Evolutionary conservation across 202 grass and related monocot genomes (phyloP).

Genomic region (Panicum virgatum): DNA sequence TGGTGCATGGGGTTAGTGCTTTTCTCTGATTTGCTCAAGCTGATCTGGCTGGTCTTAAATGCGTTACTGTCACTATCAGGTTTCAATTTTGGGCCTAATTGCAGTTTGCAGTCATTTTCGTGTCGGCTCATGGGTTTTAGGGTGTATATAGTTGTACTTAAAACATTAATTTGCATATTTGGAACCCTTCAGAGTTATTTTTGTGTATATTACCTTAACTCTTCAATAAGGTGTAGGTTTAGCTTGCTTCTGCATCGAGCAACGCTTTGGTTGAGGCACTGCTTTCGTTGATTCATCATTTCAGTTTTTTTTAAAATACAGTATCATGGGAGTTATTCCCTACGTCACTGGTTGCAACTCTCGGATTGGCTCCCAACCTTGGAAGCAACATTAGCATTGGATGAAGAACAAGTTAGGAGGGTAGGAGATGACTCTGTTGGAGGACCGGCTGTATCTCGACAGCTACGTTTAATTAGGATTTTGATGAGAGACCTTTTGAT

Average conservation of each 20-base stretch:
- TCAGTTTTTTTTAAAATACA: constrained; percentile 46
- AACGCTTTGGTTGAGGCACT: constrained; percentile 2
- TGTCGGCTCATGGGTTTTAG: constrained; percentile 25
- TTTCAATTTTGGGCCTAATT: constrained; percentile 21
- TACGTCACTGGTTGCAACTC: constrained; percentile 91
- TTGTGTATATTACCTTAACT: background rate
- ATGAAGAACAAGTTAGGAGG: constrained; percentile 81
- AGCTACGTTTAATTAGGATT: constrained; percentile 88
- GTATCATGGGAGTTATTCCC: constrained; percentile 95
- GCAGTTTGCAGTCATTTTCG: constrained; percentile 26
- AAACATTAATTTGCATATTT: background rate
- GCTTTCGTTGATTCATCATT: constrained; percentile 7
- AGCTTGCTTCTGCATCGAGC: background rate
- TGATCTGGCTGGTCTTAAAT: constrained; percentile 25
- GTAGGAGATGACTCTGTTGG: constrained; percentile 85
- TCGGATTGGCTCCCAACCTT: constrained; percentile 94
- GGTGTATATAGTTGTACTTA: constrained; percentile 12
- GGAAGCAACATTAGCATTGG: constrained; percentile 85
- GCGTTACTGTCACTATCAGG: constrained; percentile 24
- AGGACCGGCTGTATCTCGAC: constrained; percentile 82
- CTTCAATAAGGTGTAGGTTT: background rate
- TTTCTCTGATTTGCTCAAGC: constrained; percentile 23
- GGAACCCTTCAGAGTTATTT: background rate
- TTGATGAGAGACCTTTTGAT: constrained; percentile 99
- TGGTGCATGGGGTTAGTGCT: constrained; percentile 82